Base-by-base conservation (phyloP, 371 early-diverging fungal species). In the Mucor irregularis region DNA sequence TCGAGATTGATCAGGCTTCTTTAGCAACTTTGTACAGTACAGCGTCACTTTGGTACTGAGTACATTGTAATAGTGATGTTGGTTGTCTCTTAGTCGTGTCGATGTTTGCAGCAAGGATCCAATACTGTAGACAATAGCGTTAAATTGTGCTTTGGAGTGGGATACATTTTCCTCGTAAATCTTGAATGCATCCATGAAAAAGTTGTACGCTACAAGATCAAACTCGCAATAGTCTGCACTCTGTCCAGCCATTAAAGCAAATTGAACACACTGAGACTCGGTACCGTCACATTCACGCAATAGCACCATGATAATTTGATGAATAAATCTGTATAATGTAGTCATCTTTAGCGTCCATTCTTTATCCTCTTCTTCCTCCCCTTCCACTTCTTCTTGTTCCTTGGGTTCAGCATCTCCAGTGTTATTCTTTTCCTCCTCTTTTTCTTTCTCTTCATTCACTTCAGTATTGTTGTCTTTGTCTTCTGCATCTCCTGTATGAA, bases 1-100 rank as follows among this genome's bases (percentile, higher is more conserved):
- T 29, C 95, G 87, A 54, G 93, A 90, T 76, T 97, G 97, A 56
- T 98, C 98, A 2, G 91, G 89, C 42, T 95, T 91, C 71, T 92
- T 92, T 33, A 98, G 69, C 55, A 97, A 75, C 56, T 91, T 90
- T 38, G 91, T 81, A 33, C 90, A 90, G 65, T 95, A 92, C 40
- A 93, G 78, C 5, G 90, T 89, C 49, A 90, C 87, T 66, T 95
- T 95, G 31, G 93, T 91, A 25, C 87, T 89, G 40, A 98, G 76
- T 26, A 91, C 93, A 64, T 92, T 94, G 69, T 95, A 95, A 73
- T 92, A 5, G 26, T 86, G 83, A 5, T 42, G 9, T 31, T n/a
- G 30, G 28, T 11, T 10, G 40, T 31, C 31, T 5, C 22, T 7
- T 11, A 42, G 24, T 25, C 42, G 21, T 17, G 37, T 6, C 10